Conservation (phyloP, 2,329 filamentous ascomycete species). For the Neophaeococcomyces aloes region DNA sequence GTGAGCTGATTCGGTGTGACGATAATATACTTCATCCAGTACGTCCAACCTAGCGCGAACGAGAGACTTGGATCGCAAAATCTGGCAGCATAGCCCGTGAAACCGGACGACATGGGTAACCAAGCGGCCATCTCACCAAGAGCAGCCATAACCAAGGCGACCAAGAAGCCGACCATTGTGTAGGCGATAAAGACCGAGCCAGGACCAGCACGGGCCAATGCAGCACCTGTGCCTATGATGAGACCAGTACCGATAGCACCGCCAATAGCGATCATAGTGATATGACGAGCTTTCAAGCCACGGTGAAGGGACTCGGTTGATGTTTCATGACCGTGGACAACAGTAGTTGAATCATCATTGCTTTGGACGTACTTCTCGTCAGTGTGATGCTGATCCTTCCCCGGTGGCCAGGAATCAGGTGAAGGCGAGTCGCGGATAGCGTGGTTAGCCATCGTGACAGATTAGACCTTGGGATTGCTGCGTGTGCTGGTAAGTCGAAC, state of each 20-base stretch:
- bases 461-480: too few relatives aligned
- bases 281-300: constrained; percentile 32
- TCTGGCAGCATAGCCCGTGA: constrained; percentile 68
- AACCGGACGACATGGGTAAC: constrained; percentile 67
- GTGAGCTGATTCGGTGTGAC: constrained; percentile 77
- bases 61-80: constrained; percentile 74
- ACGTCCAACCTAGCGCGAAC: constrained; percentile 63
- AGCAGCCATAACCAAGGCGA: constrained; percentile 71
- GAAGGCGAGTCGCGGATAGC: background rate
- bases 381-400: background rate
- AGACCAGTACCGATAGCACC: constrained; percentile 35
- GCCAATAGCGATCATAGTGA: constrained; percentile 36
- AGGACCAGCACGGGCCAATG: constrained; percentile 43
- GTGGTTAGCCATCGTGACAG: background rate
- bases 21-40: constrained; percentile 71
- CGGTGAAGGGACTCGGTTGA: constrained; percentile 26
- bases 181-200: constrained; percentile 36
- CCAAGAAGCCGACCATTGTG: constrained; percentile 42
- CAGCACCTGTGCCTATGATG: constrained; percentile 50
- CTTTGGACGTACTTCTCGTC: constrained; percentile 1
- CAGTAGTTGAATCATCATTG: background rate
- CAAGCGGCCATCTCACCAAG: constrained; percentile 79
- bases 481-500: background rate
- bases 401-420: background rate
- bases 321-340: constrained; percentile 1